phyloP scores from a whole-genome alignment of 2,329 filamentous ascomycete genomes.

The Sporothrix curviconia region DNA sequence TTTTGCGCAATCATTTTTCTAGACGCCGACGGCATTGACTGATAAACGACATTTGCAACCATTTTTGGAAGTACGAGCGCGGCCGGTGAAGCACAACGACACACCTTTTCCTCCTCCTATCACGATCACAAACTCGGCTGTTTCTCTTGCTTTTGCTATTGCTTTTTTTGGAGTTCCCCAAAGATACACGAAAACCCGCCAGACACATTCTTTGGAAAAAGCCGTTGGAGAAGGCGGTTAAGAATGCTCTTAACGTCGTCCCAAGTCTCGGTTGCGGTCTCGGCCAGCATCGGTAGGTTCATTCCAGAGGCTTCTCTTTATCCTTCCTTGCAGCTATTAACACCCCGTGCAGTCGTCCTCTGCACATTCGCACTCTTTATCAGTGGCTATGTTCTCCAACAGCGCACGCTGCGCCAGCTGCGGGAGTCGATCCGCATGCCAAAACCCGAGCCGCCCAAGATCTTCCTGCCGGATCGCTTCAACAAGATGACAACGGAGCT shows the following conservation, averaged over 20 bases:
- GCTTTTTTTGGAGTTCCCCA: too few relatives aligned
- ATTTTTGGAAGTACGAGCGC: not conserved
- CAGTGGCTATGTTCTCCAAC: constrained; percentile 80
- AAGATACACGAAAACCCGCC: too few relatives aligned
- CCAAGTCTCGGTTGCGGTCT: constrained; percentile 63
- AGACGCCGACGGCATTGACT: not conserved
- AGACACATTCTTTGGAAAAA: too few relatives aligned
- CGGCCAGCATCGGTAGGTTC: constrained; percentile 54
- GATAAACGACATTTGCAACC: not conserved
- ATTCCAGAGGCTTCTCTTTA: not conserved
- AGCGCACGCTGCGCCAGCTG: constrained; percentile 72
- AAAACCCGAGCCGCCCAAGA: constrained; percentile 40
- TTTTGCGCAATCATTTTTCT: not conserved
- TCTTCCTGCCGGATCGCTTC: constrained; percentile 47
- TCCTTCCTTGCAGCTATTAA: not conserved
- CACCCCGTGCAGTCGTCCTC: constrained; percentile 50
- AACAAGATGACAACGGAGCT: constrained; percentile 39
- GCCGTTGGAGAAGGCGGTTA: constrained; percentile 1
- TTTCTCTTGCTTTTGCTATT: too few relatives aligned
- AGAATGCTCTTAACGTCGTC: constrained; percentile 58
- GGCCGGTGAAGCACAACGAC: not conserved
- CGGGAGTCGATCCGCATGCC: constrained; percentile 61
- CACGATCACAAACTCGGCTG: not conserved
- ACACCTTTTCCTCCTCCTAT: not conserved
- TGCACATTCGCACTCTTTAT: constrained; percentile 81